A percentile compares a stretch with the other conserved stretches of the same genome.
Evolutionary conservation across 2,329 filamentous ascomycete species (phyloP).

Genomic region (Fusarium setosum): DNA sequence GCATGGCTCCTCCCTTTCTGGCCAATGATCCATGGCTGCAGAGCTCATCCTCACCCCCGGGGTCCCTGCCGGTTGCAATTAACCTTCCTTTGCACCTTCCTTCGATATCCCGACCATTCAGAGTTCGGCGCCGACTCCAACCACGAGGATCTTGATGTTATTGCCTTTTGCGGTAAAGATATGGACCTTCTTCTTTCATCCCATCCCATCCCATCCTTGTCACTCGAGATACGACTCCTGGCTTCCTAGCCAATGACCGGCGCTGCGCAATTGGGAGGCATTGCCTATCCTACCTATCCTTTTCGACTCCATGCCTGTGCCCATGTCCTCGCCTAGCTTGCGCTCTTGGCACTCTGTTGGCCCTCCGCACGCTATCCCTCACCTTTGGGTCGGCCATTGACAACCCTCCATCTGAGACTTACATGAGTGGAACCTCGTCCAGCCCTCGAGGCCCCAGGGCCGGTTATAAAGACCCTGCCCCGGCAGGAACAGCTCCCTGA

Average conservation of each 20-base stretch:
- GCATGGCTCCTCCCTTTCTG: not conserved
- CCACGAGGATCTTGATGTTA: constrained; percentile 29
- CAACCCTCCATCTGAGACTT: constrained; percentile 1
- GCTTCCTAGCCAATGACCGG: not conserved
- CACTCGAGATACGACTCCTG: constrained; percentile 24
- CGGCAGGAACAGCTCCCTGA: not conserved
- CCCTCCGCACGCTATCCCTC: not conserved
- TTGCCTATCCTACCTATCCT: too few relatives aligned
- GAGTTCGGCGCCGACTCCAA: constrained; percentile 7
- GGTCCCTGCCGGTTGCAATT: too few relatives aligned
- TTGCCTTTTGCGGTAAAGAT: constrained; percentile 24
- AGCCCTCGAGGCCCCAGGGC: not conserved
- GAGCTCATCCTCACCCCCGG: too few relatives aligned
- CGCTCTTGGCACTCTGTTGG: constrained; percentile 7
- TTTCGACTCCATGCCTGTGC: not conserved
- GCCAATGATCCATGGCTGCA: too few relatives aligned
- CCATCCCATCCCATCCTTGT: constrained; percentile 33
- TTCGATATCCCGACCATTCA: not conserved
- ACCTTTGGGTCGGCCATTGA: constrained; percentile 19
- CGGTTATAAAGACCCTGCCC: constrained; percentile 20
- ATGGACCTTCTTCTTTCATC: constrained; percentile 35
- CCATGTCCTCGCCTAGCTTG: constrained; percentile 7
- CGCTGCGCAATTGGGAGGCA: not conserved
- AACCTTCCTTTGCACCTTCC: not conserved
- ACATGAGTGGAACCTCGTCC: constrained; percentile 16